phyloP scores from a whole-genome alignment of 192 early-diverging fungal species.

The Radiomyces spectabilis region DNA sequence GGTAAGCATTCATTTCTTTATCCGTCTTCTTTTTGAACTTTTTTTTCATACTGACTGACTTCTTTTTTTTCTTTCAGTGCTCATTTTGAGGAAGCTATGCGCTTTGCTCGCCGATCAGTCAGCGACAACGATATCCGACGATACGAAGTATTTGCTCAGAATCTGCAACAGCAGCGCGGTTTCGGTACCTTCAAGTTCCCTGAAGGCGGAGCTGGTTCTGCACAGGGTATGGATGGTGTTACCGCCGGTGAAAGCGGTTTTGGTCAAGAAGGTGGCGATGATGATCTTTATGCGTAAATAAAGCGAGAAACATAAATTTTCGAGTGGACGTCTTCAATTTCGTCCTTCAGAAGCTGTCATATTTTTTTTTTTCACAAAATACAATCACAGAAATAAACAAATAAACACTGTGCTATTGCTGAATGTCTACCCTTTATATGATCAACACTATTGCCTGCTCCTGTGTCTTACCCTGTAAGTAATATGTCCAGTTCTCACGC shows the following conservation, averaged over 20 bases:
- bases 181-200: slow-evolving; percentile 98
- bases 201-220: slow-evolving; percentile 29
- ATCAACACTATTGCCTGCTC: no score
- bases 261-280: slow-evolving; percentile 60
- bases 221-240: slow-evolving; percentile 11
- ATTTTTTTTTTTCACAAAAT: no score
- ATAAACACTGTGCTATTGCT: no score
- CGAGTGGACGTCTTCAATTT: no score
- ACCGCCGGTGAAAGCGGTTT: slow-evolving; percentile 43
- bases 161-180: slow-evolving; percentile 91
- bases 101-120: slow-evolving; percentile 91
- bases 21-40: not conserved
- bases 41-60: not conserved
- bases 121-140: slow-evolving; percentile 94
- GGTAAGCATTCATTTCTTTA: slow-evolving; percentile 15
- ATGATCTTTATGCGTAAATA: slow-evolving; percentile 76
- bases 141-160: slow-evolving; percentile 99
- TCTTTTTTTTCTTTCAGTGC: slow-evolving; percentile 27
- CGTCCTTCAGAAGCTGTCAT: no score
- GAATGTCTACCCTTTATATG: no score
- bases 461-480: no score
- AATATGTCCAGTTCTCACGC: no score
- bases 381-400: no score
- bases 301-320: no score
- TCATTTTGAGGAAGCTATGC: slow-evolving; percentile 99